phyloP scores from a whole-genome alignment of 1,284 basidiomycete genomes.

The Heliocybe sulcata region DNA sequence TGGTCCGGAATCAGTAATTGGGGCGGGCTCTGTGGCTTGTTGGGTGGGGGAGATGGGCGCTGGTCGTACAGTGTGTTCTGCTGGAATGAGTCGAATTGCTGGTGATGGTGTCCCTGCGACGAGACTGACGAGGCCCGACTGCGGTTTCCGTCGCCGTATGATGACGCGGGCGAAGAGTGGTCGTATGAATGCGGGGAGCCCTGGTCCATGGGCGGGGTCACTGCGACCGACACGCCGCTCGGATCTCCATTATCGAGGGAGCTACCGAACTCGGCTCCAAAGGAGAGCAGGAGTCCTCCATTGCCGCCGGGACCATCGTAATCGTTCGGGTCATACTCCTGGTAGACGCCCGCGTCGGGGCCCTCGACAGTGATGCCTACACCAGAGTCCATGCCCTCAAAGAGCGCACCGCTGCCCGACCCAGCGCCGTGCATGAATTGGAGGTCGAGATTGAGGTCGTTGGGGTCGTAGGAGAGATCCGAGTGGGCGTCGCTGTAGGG shows the following conservation, averaged over 20 bases:
- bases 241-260: conserved; percentile 22
- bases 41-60: conserved; percentile 22
- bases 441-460: conserved; percentile 29
- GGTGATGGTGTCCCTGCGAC: conserved; percentile 32
- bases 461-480: conserved; percentile 50
- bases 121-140: conserved; percentile 63
- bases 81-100: conserved; percentile 5
- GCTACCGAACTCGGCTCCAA: conserved; percentile 45
- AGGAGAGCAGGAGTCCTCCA: conserved; percentile 40
- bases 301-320: conserved; percentile 51
- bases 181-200: conserved; percentile 37
- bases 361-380: conserved; percentile 25
- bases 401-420: conserved; percentile 16
- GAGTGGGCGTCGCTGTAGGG: conserved; percentile 55
- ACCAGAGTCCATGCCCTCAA: conserved; percentile 23
- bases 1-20: conserved; percentile 58
- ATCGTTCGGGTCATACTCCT: conserved; percentile 61
- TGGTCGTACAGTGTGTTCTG: background rate
- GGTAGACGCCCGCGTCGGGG: conserved; percentile 15
- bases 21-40: conserved; percentile 63
- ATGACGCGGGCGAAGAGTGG: conserved; percentile 56
- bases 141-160: conserved; percentile 40
- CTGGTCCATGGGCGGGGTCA: conserved; percentile 30
- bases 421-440: background rate
- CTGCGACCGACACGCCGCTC: conserved; percentile 31